Percentiles rank a stretch among this genome's conserved stretches.
Evolutionary conservation across 208 protist species (phyloP).

Genomic region (Leptomonas pyrrhocoris): DNA sequence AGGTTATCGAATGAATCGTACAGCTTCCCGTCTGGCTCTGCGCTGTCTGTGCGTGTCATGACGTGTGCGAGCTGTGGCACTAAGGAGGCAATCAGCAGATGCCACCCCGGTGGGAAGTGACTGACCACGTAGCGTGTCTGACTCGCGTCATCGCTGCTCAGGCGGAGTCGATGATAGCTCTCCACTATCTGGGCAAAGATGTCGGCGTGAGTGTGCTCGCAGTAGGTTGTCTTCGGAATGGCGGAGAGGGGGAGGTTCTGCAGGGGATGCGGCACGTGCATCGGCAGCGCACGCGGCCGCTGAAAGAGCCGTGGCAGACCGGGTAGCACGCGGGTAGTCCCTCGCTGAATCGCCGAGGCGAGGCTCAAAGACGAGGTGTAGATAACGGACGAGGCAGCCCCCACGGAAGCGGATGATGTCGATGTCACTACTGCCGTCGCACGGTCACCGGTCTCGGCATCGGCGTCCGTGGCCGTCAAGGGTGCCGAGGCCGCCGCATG

Average conservation of each 20-base stretch:
- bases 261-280: constrained; percentile 49
- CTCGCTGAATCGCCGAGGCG: background rate
- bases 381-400: background rate
- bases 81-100: constrained; percentile 13
- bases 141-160: constrained; percentile 35
- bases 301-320: constrained; percentile 43
- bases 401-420: too few species aligned
- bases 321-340: constrained; percentile 44
- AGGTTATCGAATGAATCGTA: too few species aligned
- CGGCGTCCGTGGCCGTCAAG: background rate
- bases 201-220: constrained; percentile 48
- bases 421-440: too few species aligned
- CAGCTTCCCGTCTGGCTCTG: too few species aligned
- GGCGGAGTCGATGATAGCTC: constrained; percentile 46
- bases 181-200: constrained; percentile 51
- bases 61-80: constrained; percentile 19
- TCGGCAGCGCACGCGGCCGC: constrained; percentile 26
- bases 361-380: background rate
- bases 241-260: constrained; percentile 26
- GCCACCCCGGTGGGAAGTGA: constrained; percentile 16
- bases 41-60: background rate
- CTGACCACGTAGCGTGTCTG: constrained; percentile 27
- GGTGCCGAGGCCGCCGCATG: background rate
- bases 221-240: constrained; percentile 48
- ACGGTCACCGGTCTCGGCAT: background rate